Evolutionary conservation across 495 filamentous ascomycete species (phyloP), one percentile per base, ranked within the genome.

Genomic region (Poronia punctata): DNA sequence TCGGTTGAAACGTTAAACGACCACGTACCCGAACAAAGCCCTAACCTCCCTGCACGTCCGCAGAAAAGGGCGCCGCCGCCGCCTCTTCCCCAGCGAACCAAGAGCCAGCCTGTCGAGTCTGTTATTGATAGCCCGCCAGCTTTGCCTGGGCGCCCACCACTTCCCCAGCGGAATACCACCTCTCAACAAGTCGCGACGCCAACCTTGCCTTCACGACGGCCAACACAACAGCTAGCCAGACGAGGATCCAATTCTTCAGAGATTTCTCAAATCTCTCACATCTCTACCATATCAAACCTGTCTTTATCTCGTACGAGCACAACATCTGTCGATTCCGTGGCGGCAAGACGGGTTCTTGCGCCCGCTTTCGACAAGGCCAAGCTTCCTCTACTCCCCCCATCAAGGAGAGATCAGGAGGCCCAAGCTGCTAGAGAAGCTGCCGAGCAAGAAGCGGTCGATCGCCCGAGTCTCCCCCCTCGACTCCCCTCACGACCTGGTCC

Each of bases 311-410:
- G 54, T 12, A 54, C 59, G 4, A 65, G 57, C 25, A 50, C 53
- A 7, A 44, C 43, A 3, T 59, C 60, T 3, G 35, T 43, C 12
- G 59, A 69, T 27, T 43, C 47, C 7, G 31, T 51, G 2, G 16
- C 34, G 22, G 24, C 35, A 18, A 54, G 42, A 38, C 56, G 71
- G 40, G 67, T 64, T 14, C 52, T 75, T 8, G 67, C 74, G 0
- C 72, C 74, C 1, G 38, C 70, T 0, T 49, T 74, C 7, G 70
- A 72, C 17, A 58, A 66, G 37, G 63, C 71, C 5, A 70, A 67
- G 21, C 59, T 78, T 0, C 72, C 74, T 0, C 70, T 65, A 12
- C 54, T 78, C 6, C 69, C 66, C 0, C 67, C 67, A 4, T 65
- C 62, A 4, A 52, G 65, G 41, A 62, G 60, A 15, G 68, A 70